Evolutionary conservation across 164 flowering plant genomes (phyloP).

Genomic region (Dillenia suffruticosa): DNA sequence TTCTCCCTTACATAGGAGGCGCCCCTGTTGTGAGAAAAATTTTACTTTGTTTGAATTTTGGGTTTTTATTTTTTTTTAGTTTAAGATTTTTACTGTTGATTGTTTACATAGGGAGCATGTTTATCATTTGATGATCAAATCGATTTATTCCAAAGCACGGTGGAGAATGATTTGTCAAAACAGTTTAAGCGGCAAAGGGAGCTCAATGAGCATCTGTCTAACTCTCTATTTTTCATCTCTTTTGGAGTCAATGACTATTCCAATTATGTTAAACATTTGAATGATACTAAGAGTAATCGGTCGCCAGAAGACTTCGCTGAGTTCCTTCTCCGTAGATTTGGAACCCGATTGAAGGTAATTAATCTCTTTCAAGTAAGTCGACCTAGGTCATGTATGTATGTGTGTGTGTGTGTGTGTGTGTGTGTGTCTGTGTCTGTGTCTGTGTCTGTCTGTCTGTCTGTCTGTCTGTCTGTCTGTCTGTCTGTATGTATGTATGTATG

Average conservation of each 20-base stretch:
- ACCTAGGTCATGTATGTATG: no score
- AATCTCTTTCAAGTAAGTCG: not conserved
- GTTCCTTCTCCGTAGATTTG: not conserved
- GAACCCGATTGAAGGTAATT: constrained; percentile 2
- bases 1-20: constrained; percentile 11
- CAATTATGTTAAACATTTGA: not conserved
- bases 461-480: no score
- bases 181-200: not conserved
- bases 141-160: constrained; percentile 5
- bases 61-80: no score
- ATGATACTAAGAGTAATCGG: not conserved
- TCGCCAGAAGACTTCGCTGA: constrained; percentile 2
- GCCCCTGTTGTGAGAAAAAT: constrained; percentile 1
- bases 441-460: no score
- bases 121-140: constrained; percentile 3
- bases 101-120: constrained; percentile 8
- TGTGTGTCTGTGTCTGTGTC: no score
- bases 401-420: no score
- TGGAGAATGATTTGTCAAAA: constrained; percentile 3
- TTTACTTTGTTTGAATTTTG: not conserved
- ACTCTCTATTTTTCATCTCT: constrained; percentile 7
- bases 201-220: constrained; percentile 7
- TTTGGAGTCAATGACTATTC: constrained; percentile 15
- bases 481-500: no score
- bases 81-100: not conserved